Base-by-base conservation (phyloP, 352 stramenopile genomes). In the Globisporangium takayamanum region DNA sequence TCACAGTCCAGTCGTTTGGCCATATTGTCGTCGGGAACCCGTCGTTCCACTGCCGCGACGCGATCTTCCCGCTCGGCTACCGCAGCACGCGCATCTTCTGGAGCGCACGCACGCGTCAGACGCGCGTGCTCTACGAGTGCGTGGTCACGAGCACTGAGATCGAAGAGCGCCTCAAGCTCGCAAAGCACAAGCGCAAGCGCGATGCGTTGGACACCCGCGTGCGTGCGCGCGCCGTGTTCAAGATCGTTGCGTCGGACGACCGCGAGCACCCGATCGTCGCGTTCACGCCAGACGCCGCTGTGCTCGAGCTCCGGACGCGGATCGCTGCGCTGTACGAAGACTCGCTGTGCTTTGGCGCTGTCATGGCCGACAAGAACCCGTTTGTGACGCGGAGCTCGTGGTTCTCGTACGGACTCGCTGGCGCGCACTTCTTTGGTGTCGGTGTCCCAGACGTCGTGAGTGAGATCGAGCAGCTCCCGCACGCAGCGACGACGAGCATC, bases 51-150 rank as follows among this genome's bases (percentile, higher is more conserved):
- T 87, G 74, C 16, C 69, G 82, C 50, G 75, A 92, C 33, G 78
- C 87, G 5, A 89, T 98, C 18, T 97, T 82, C 42, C 92, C 94
- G 8, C 48, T 91, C 11, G 91, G 92, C 0, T 98, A 89, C 60
- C 81, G 87, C 14, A 95, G 91, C 36, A 96, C 90, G 8, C 76
- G 94, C 25, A 97, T 98, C 49, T 98, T 96, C 60, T 98, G 93
- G 93, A 97, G 89, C 18, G 78, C 78, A 0, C 66, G 66, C 4
- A 42, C 62, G 10, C 45, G 91, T 8, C 73, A 66, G 1, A 73
- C 51, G 5, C 76, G 94, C 2, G 97, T 87, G 53, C 62, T 98
- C 33, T 98, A 98, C 63, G 81, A 97, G 47, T 92, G 95, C 55
- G 80, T 93, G 12, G 80, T 98, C 47, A 84, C 88, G 20, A 94